phyloP scores from a whole-genome alignment of 2,329 filamentous ascomycete genomes.

The Exophiala aquamarina region DNA sequence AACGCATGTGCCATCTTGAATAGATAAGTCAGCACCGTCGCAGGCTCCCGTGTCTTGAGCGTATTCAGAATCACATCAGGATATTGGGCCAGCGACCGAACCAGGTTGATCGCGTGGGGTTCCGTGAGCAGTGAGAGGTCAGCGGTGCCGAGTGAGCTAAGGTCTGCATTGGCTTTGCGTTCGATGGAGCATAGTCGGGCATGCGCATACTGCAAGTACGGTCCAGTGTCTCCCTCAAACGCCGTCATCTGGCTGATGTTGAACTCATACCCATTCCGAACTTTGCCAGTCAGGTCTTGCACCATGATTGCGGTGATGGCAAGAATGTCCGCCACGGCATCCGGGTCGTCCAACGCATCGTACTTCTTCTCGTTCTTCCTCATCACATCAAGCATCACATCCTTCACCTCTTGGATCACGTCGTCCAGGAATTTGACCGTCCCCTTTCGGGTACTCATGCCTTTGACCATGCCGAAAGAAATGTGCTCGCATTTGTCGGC shows the following conservation, averaged over 20 bases:
- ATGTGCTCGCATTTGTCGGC: constrained; percentile 61
- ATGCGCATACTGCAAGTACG: constrained; percentile 65
- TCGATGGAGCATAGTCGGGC: constrained; percentile 59
- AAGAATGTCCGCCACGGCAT: constrained; percentile 77
- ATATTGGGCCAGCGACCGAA: constrained; percentile 63
- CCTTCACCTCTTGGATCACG: constrained; percentile 75
- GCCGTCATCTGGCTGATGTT: constrained; percentile 66
- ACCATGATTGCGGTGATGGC: constrained; percentile 97
- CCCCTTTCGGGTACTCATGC: constrained; percentile 65
- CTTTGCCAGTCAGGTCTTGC: constrained; percentile 95
- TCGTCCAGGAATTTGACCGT: constrained; percentile 74
- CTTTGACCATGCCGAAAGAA: constrained; percentile 67
- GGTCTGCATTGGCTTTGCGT: constrained; percentile 53
- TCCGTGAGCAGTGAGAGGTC: constrained; percentile 63
- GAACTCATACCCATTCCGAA: constrained; percentile 65
- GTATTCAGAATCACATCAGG: constrained; percentile 65
- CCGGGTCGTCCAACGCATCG: constrained; percentile 80
- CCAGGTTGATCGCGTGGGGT: constrained; percentile 60
- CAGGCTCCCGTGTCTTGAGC: constrained; percentile 65
- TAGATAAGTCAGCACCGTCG: constrained; percentile 65
- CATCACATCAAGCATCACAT: constrained; percentile 99
- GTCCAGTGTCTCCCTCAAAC: constrained; percentile 66
- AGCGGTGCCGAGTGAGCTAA: constrained; percentile 51
- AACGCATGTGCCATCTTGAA: constrained; percentile 66
- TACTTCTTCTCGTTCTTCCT: constrained; percentile 88